Conservation (phyloP, 768 basidiomycete species). For the Suillus ampliporus region DNA sequence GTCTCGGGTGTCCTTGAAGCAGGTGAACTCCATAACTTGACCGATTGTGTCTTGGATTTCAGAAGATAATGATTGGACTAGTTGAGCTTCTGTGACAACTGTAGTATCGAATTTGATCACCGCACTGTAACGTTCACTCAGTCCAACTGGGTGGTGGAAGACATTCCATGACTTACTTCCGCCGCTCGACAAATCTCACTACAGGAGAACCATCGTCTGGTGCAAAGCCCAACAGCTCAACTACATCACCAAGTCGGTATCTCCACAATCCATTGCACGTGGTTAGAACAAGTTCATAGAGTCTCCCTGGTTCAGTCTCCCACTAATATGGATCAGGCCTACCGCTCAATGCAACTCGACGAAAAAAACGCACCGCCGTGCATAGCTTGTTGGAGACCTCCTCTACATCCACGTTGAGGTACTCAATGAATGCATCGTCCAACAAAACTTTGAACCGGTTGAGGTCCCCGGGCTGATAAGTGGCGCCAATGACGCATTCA, state of each 20-base stretch:
- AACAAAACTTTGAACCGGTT: conserved; percentile 21
- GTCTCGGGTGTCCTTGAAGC: conserved; percentile 10
- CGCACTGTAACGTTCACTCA: conserved; percentile 15
- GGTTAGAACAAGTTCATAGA: conserved; percentile 27
- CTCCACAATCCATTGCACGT: conserved; percentile 29
- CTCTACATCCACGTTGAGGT: conserved; percentile 20
- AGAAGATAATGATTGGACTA: conserved; percentile 12
- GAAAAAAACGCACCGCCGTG: conserved; percentile 20
- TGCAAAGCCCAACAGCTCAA: conserved; percentile 24
- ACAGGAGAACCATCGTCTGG: conserved; percentile 26
- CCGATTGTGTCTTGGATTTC: conserved; percentile 22
- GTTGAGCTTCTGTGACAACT: conserved; percentile 18
- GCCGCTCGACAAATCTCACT: conserved; percentile 25
- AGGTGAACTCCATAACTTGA: conserved; percentile 13
- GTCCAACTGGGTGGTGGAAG: not conserved
- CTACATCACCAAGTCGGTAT: conserved; percentile 29
- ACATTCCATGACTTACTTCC: conserved; percentile 16
- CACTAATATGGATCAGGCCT: conserved; percentile 19
- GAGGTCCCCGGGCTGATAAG: conserved; percentile 4
- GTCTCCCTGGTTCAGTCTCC: conserved; percentile 18
- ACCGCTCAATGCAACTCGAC: not conserved
- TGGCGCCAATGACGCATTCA: conserved; percentile 13
- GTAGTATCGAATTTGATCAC: conserved; percentile 14
- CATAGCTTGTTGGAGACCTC: conserved; percentile 20
- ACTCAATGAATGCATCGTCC: conserved; percentile 21